phyloP scores from a whole-genome alignment of 495 filamentous ascomycete species.

The Aspergillus cavernicola region DNA sequence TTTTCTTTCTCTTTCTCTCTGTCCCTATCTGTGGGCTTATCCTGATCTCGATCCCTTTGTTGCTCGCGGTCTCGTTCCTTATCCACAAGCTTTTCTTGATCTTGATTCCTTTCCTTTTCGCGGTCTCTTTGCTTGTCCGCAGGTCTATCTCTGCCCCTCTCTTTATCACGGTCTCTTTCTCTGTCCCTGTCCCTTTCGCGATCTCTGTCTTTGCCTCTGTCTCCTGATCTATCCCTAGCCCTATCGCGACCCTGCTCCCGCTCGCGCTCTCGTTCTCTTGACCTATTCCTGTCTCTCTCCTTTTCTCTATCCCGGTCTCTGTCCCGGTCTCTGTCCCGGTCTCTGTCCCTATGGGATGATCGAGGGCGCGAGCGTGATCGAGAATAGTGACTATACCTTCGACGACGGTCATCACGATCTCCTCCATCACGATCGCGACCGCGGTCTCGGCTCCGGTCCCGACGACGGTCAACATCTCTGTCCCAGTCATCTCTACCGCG shows the following conservation, averaged over 20 bases:
- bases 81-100: conserved; percentile 4
- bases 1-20: conserved; percentile 6
- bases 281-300: not conserved
- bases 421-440: conserved; percentile 23
- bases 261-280: conserved; percentile 13
- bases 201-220: not conserved
- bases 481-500: conserved; percentile 22
- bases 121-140: conserved; percentile 12
- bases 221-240: conserved; percentile 3
- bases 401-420: conserved; percentile 26
- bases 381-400: conserved; percentile 21
- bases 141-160: not conserved
- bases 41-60: conserved; percentile 14
- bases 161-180: no score
- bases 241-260: not conserved
- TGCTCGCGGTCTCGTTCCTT: conserved; percentile 12
- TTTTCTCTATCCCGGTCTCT: not conserved
- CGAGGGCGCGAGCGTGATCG: conserved; percentile 14
- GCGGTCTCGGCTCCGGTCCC: conserved; percentile 26
- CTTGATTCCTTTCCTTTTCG: conserved; percentile 10
- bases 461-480: conserved; percentile 4
- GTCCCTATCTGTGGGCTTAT: conserved; percentile 2
- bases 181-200: not conserved
- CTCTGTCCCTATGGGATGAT: conserved; percentile 7
- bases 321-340: conserved; percentile 2